Conservation (phyloP, 2,329 filamentous ascomycete species). For the Apiospora hydei region DNA sequence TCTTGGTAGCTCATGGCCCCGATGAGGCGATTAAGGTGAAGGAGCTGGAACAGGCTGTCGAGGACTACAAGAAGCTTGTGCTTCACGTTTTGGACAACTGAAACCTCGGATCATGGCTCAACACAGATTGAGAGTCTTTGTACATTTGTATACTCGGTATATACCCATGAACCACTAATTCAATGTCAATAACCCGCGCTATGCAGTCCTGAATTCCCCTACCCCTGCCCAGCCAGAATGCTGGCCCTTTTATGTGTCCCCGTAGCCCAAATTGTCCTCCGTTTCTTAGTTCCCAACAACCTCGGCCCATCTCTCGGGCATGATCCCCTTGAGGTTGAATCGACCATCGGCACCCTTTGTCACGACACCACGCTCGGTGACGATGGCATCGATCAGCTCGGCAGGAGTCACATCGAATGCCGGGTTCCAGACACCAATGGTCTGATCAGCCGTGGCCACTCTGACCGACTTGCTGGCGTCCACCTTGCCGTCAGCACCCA, state of each 20-base stretch:
- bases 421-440: conserved; percentile 93
- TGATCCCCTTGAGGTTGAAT: conserved; percentile 69
- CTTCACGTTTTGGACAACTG: conserved; percentile 54
- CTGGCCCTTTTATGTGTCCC: background rate
- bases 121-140: background rate
- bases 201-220: background rate
- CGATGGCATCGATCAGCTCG: conserved; percentile 87
- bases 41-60: conserved; percentile 79
- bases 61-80: conserved; percentile 78
- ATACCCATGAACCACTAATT: conserved; percentile 17
- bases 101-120: background rate
- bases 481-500: conserved; percentile 67
- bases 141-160: conserved; percentile 24
- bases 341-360: conserved; percentile 75
- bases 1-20: conserved; percentile 86
- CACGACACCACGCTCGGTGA: conserved; percentile 89
- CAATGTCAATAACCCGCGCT: background rate
- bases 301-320: conserved; percentile 62
- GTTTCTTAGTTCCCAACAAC: conserved; percentile 38
- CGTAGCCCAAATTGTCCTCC: background rate
- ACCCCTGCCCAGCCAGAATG: background rate
- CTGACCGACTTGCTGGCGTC: conserved; percentile 70
- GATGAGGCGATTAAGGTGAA: conserved; percentile 79
- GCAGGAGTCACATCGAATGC: conserved; percentile 95
- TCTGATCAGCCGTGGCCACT: conserved; percentile 80